These are phyloP conservation scores for Paecilomyces sp. DNA, from an alignment of 2,329 filamentous ascomycete genomes.

Conservation along the genomic window DNA sequence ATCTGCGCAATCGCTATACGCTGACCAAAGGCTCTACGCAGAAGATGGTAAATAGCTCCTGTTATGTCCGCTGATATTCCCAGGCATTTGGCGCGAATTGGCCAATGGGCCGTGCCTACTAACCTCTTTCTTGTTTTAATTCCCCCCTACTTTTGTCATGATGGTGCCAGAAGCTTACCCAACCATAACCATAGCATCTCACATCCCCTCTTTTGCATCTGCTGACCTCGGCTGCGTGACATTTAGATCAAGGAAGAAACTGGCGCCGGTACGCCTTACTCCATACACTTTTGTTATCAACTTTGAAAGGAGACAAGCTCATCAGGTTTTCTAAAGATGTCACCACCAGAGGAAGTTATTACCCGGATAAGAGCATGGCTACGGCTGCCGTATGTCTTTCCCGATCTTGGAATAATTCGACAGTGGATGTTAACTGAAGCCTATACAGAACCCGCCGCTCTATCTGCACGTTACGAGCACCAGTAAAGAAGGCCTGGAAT, in stretches of 20 bases:
- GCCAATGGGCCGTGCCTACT: slow-evolving; percentile 27
- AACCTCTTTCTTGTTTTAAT: slow-evolving; percentile 27
- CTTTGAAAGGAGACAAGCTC: slow-evolving; percentile 50
- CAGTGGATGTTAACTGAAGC: slow-evolving; percentile 1
- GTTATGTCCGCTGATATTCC: slow-evolving; percentile 61
- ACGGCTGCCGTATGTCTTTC: slow-evolving; percentile 68
- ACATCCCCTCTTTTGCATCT: slow-evolving; percentile 69
- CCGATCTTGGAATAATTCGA: background rate
- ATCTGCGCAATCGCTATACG: slow-evolving; percentile 91
- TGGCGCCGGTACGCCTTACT: slow-evolving; percentile 87
- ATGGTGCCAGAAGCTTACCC: slow-evolving; percentile 63
- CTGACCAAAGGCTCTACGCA: slow-evolving; percentile 95
- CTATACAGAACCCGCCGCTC: slow-evolving; percentile 71
- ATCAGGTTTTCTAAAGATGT: slow-evolving; percentile 73
- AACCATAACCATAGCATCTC: slow-evolving; percentile 51
- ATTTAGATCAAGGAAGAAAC: slow-evolving; percentile 99
- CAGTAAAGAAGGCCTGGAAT: slow-evolving; percentile 81
- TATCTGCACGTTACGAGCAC: slow-evolving; percentile 95
- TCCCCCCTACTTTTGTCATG: slow-evolving; percentile 36
- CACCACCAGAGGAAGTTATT: slow-evolving; percentile 93
- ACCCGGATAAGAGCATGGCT: slow-evolving; percentile 95
- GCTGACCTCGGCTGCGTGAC: slow-evolving; percentile 84
- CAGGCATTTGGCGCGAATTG: slow-evolving; percentile 36
- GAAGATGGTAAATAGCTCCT: slow-evolving; percentile 96
- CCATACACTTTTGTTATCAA: slow-evolving; percentile 35